Base-by-base conservation (phyloP, 345 rosid species). In the Boechera divaricarpa region DNA sequence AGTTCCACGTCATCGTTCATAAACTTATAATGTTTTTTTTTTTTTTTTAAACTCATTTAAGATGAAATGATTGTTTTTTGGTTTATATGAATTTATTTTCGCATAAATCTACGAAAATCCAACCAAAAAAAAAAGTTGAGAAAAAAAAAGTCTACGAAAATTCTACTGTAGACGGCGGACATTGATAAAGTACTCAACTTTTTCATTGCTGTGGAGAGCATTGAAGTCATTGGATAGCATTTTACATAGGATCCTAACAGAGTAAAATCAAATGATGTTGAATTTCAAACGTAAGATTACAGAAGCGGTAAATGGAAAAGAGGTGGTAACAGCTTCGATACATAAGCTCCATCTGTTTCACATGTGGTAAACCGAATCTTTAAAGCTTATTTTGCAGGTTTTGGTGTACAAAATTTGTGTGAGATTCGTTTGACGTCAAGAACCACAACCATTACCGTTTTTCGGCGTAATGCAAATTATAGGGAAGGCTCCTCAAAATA, bases 1-100 rank as follows among this genome's bases (percentile, higher is more conserved):
- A 57, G n/a, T 70, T 57, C 45, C 45, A 70, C 32, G 74, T 9
- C 67, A 60, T 59, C 57, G 7, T n/a, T 56, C 63, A 41, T n/a
- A 15, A 42, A 42, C 24, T 21, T 21, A 1, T 21, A 21, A 21
- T 21, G 24, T 53, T 6, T 28, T 4, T 13, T 3, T n/a, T 69
- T 28, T 10, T 2, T 28, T 48, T 47, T 33, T 32, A 21, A 21
- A 21, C 24, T 28, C 31, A 39, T 7, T 36, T 28, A 36, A 0
- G 39, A 36, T 7, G 39, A 36, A 36, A 36, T 36, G 2, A 7
- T 36, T 10, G 0, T 39, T 39, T 36, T 28, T 28, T 28, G 29
- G 29, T 28, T 2, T 28, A 28, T 28, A 28, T 28, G 29, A 28
- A 28, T 28, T 28, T 28, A 21, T 21, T 21, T 21, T 21, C 24